These are phyloP conservation scores for Rhizopogon vulgaris DNA, from an alignment of 768 basidiomycete species.

Conservation along the genomic window DNA sequence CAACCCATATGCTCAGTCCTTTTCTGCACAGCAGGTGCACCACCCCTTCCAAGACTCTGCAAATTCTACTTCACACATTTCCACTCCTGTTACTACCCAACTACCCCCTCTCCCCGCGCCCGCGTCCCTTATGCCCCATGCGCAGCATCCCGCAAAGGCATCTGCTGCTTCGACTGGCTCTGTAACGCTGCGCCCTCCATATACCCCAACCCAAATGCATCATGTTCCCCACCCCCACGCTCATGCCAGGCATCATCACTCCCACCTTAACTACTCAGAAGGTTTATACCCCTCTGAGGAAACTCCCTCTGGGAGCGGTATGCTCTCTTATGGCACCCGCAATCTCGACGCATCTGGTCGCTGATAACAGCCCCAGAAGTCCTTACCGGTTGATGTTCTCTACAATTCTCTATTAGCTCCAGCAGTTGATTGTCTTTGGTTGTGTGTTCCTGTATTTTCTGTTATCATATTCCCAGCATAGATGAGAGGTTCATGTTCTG, in stretches of 20 bases:
- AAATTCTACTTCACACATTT: constrained; percentile 10
- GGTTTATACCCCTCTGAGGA: constrained; percentile 28
- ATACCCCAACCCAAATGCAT: constrained; percentile 59
- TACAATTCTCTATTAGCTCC: neutral
- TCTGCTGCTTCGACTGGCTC: constrained; percentile 29
- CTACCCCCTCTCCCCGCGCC: constrained; percentile 18
- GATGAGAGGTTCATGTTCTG: constrained; percentile 16
- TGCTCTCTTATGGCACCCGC: constrained; percentile 42
- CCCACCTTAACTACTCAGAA: constrained; percentile 42
- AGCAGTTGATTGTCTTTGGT: constrained; percentile 11
- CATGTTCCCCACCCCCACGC: constrained; percentile 78
- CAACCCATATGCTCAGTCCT: constrained; percentile 15
- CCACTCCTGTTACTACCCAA: constrained; percentile 14
- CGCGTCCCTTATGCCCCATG: constrained; percentile 9
- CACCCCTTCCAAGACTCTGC: constrained; percentile 14
- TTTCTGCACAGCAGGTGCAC: constrained; percentile 14
- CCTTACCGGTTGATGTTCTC: neutral
- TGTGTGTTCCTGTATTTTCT: constrained; percentile 18
- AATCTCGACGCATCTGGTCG: constrained; percentile 3
- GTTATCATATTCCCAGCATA: constrained; percentile 17
- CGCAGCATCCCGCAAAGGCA: constrained; percentile 25
- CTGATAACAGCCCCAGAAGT: neutral
- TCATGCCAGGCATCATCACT: constrained; percentile 67
- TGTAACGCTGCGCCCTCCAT: constrained; percentile 53
- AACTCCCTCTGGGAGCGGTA: constrained; percentile 18